Base-by-base conservation (phyloP, 768 basidiomycete genomes). In the Panus rudis region DNA sequence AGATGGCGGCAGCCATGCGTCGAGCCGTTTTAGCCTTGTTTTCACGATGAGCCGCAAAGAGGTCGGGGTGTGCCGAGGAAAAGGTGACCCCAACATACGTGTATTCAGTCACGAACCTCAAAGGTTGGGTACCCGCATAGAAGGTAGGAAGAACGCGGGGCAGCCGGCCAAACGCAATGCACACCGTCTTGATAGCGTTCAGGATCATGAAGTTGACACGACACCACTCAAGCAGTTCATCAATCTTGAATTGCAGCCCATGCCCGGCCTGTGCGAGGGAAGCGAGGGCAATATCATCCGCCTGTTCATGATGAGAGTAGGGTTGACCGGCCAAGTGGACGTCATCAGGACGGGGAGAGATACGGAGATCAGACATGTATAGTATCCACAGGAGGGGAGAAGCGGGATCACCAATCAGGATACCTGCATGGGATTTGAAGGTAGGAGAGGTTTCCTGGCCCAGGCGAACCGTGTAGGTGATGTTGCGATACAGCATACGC, bases 301-400 rank as follows among this genome's bases (percentile, higher is more conserved):
- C 56, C 37, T 58, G 56, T 39, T 55, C 54, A 14, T 55, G 48
- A 22, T 55, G 56, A 12, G 54, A 50, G n/a, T 53, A 30, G 8
- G 20, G 20, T 2, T n/a, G n/a, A 4, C 41, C 45, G 13, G 31
- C 25, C 12, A 57, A 46, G 8, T 13, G 22, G 16, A 50, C 28
- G 33, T 57, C 54, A 28, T 37, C 46, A 6, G 25, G 1, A 28
- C 53, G 31, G 3, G 11, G 6, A 13, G 43, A 34, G 6, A 46
- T 38, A 11, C 14, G 22, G 23, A 52, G 31, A 27, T 52, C 48
- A 4, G 46, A 5, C 25, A 53, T 26, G 43, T 37, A 53, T 4
- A 53, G 22, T 23, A 43, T 35, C 40, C 44, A 53, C 4, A 50
- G 39, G 3, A 45, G 20, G 5, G 55, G 52, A 0, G 55, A 56